Percentiles rank a stretch among this genome's conserved stretches.
Evolutionary conservation across 2,329 filamentous ascomycete species (phyloP).

Genomic region (Xylaria sp.): DNA sequence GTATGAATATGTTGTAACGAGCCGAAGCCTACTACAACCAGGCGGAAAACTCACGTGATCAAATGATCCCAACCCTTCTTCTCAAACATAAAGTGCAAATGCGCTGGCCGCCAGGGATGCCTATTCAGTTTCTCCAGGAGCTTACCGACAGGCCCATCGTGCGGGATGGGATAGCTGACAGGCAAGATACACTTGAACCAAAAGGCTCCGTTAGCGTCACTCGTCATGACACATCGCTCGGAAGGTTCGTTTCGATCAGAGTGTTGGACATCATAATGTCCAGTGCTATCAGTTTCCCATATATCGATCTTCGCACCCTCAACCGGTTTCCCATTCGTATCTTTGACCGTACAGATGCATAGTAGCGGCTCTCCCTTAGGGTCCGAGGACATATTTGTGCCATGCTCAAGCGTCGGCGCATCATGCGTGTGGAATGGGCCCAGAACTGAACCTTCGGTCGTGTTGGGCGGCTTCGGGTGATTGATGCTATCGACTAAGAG

Average conservation of each 20-base stretch:
- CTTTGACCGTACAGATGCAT: slow-evolving; percentile 76
- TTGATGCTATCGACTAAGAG: slow-evolving; percentile 85
- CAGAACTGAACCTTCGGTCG: slow-evolving; percentile 82
- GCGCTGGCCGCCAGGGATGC: slow-evolving; percentile 80
- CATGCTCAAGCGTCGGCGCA: slow-evolving; percentile 66
- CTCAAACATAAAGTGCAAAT: slow-evolving; percentile 91
- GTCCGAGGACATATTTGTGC: slow-evolving; percentile 73
- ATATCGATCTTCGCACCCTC: slow-evolving; percentile 77
- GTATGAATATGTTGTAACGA: background rate
- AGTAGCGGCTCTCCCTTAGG: slow-evolving; percentile 75
- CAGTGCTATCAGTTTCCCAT: slow-evolving; percentile 85
- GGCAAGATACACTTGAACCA: slow-evolving; percentile 89
- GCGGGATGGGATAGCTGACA: slow-evolving; percentile 85
- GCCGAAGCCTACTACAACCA: background rate
- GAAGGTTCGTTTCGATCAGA: slow-evolving; percentile 69
- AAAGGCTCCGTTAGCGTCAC: slow-evolving; percentile 77
- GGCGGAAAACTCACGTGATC: slow-evolving; percentile 73
- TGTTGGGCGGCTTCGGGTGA: slow-evolving; percentile 76
- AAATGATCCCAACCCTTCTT: slow-evolving; percentile 81
- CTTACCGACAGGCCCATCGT: slow-evolving; percentile 84
- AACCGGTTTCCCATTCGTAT: slow-evolving; percentile 71
- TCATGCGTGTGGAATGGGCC: slow-evolving; percentile 88
- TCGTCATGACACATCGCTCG: slow-evolving; percentile 76
- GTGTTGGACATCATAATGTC: slow-evolving; percentile 85
- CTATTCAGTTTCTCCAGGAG: slow-evolving; percentile 72